Base-by-base conservation (phyloP, 1,284 basidiomycete genomes). In the Leucoagaricus sp. region DNA sequence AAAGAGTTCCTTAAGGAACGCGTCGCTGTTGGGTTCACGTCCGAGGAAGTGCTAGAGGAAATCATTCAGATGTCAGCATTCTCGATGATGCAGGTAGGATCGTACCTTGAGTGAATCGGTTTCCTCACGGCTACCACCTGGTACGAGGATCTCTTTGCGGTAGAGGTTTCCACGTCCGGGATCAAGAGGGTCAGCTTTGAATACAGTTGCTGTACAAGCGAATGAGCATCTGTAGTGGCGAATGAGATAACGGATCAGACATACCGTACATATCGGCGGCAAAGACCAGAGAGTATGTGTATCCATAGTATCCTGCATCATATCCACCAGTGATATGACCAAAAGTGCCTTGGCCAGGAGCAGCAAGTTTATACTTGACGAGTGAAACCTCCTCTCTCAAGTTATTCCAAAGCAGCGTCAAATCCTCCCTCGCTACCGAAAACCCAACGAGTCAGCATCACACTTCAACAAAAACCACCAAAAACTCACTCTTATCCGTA, bases 261-360 rank as follows among this genome's bases (percentile, higher is more conserved):
- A 58, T 60, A 79, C 78, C 74, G 70, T 89, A 92, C 89, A 92
- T 92, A 69, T 92, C 89, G 42, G 86, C 80, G 0, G 88, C 87
- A 68, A 90, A 91, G 29, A 90, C 88, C 19, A 88, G 76, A 6
- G 85, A 88, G 62, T 87, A 90, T 1, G 80, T 85, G 68, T 89
- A 87, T 2, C 87, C 89, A 65, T 93, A 93, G 67, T 92, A 92
- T 12, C 90, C 89, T 9, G 87, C 89, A 63, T 91, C 89, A 62
- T 92, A 90, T 10, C 86, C 88, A 12, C 86, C 84, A 15, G 83
- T 83, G 53, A 92, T 84, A 67, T 92, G 89, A 1, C 78, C 84
- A 64, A 91, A 91, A 1, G 81, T 75, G 62, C 74, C 77, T 69
- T 93, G 90, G 1, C 89, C 91, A 33, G 89, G 84, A 44, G 76